Base-by-base conservation (phyloP, 768 basidiomycete genomes). In the Suillus fuscotomentosus region DNA sequence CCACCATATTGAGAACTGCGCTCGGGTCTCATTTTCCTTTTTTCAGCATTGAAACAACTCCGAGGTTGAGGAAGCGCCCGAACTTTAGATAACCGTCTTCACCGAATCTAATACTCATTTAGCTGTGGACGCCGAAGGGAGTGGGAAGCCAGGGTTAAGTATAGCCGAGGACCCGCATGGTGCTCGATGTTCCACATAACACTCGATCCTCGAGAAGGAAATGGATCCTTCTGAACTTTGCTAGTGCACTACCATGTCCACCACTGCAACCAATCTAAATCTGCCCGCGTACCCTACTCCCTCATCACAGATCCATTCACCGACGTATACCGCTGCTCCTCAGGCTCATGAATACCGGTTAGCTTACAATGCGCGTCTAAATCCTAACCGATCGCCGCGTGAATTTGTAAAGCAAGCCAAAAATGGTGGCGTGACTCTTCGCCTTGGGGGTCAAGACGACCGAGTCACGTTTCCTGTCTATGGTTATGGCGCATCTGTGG, bases 341-440 rank as follows among this genome's bases (percentile, higher is more conserved):
- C 82, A 79, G 31, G 69, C 79, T 34, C 75, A 81, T 64, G 88
- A 89, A 71, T 83, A 80, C 64, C 83, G 82, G 4, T 70, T 89
- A 59, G 82, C 86, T 10, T 73, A 84, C 36, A 79, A 74, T 34
- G 78, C 78, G 41, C 77, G 80, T 8, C 63, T 74, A 42, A 76
- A 77, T 5, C 66, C 72, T 14, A 72, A 67, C 65, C 75, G 83
- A 36, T 80, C 81, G 4, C 73, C 79, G 20, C 82, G 82, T 7
- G 79, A 78, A 60, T 88, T 87, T 67, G 77, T 85, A 61, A 91
- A 91, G 73, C 81, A 84, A 65, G 83, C 86, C 3, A 87, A 81
- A 71, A 80, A 77, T 57, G 84, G 87, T 5, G 81, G 79, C 41
- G 75, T 83, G 38, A 79, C 77, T 61, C 78, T 92, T 42, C 80